Evolutionary conservation across 768 basidiomycete genomes (phyloP), one percentile per base, ranked within the genome.

Genomic region (Pholiota conissans): DNA sequence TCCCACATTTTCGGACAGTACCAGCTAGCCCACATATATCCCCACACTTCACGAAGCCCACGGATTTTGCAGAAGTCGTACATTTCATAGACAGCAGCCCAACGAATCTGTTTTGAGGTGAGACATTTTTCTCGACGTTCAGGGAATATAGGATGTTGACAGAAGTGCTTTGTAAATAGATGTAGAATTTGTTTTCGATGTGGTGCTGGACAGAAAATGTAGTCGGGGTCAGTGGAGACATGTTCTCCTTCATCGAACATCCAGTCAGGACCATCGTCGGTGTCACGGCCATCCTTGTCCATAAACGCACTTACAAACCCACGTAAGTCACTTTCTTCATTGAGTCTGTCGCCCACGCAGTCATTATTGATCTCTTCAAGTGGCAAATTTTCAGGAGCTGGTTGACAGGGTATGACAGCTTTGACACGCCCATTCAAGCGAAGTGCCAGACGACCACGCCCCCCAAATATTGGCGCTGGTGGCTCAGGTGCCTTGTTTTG

Each of bases 11-110:
- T 49, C 18, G 59, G 64, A 9, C 52, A 56, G 58, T 70, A 72
- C 71, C 58, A 47, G 7, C 63, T 18, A 9, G 64, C 61, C 74
- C 74, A 74, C 62, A 76, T 55, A 47, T 75, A 75, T 2, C 61
- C 74, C 71, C 73, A 74, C 3, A 72, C 71, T 51, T 75, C 69
- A 1, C 63, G 45, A 9, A 76, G 66, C 1, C 66, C 68, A 6
- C 67, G 59, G 9, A 22, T 18, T 0, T 62, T 22, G 50, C 75
- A 75, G 57, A 68, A 73, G 1, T 32, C 10, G 40, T 74, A 75
- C 73, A 77, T 75, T 35, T 76, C 72, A 3, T 57, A 39, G 0
- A 75, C 74, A 3, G 70, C 65, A 29, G 65, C 55, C 0, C 46
- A 8, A 1, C 61, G 59, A n/a, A 74, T 74, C 24, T 69, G 52